Evolutionary conservation across 345 rosid species (phyloP).

Genomic region (Citrus inodora): DNA sequence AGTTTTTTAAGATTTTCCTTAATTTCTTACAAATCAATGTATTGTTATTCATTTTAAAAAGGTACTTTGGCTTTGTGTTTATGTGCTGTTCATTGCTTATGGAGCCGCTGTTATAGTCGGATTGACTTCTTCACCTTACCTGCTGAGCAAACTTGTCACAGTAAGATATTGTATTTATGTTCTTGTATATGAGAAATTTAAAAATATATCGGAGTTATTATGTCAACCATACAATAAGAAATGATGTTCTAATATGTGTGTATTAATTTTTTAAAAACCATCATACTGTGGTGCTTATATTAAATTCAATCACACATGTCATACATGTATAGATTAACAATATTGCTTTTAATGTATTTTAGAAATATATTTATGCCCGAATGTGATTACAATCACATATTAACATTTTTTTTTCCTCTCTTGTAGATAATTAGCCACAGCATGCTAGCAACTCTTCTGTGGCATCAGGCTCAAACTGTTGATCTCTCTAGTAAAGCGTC

Average conservation of each 20-base stretch:
- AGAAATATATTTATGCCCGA: no score
- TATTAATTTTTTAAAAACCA: no score
- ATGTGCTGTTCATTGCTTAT: conserved; percentile 25
- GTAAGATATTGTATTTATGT: not conserved
- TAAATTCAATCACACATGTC: no score
- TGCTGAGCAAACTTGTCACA: conserved; percentile 14
- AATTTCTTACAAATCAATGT: no score
- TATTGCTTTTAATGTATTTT: no score
- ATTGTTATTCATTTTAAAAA: not conserved
- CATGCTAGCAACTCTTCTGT: conserved; percentile 16
- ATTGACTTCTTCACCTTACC: conserved; percentile 17
- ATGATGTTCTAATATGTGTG: no score
- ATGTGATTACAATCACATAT: not conserved
- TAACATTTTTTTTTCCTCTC: no score
- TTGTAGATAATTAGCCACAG: conserved; percentile 27
- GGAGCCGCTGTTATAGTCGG: conserved; percentile 21
- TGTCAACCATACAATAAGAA: accelerated
- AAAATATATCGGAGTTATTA: no score
- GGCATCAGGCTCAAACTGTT: conserved; percentile 20
- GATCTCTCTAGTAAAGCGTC: conserved; percentile 22
- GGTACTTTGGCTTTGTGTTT: conserved; percentile 31
- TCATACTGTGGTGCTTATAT: accelerated
- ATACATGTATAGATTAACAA: no score
- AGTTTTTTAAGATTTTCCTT: no score
- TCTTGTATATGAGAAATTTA: no score